Evolutionary conservation across 495 filamentous ascomycete species (phyloP).

Genomic region (Penicillium parvum): DNA sequence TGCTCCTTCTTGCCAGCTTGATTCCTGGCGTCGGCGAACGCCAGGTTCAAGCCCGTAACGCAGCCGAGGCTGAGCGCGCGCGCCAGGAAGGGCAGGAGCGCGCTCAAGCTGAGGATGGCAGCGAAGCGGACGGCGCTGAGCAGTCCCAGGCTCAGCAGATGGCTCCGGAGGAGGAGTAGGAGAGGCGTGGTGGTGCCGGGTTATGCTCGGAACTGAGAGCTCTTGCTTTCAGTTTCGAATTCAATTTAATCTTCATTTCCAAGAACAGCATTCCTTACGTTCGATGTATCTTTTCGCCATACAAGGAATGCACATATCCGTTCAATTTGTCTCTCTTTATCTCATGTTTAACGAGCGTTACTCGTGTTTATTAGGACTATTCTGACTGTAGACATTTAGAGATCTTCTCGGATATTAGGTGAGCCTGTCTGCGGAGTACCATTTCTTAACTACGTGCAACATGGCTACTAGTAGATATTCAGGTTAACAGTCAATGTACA

Average conservation of each 20-base stretch:
- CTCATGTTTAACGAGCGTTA: too few relatives aligned
- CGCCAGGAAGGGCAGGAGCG: constrained; percentile 35
- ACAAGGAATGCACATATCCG: too few relatives aligned
- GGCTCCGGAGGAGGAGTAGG: not conserved
- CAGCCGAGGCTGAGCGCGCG: constrained; percentile 51
- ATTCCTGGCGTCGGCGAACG: constrained; percentile 81
- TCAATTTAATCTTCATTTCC: not conserved
- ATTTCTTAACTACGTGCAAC: too few relatives aligned
- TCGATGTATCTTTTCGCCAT: too few relatives aligned
- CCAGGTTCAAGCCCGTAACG: constrained; percentile 68
- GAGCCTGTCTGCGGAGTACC: too few relatives aligned
- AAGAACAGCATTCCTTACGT: not conserved
- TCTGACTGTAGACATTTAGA: too few relatives aligned
- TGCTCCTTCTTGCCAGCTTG: constrained; percentile 79
- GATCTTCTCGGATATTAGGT: too few relatives aligned
- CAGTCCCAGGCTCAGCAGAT: not conserved
- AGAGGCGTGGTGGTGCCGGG: not conserved
- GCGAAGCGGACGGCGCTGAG: constrained; percentile 3
- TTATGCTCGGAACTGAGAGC: not conserved
- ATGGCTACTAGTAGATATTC: too few relatives aligned
- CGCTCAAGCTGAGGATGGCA: not conserved
- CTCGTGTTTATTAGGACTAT: too few relatives aligned
- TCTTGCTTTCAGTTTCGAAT: not conserved
- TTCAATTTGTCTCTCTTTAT: too few relatives aligned
- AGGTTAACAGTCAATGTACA: too few relatives aligned